phyloP scores from a whole-genome alignment of 208 protist species.

The Trichomonas gallinae region DNA sequence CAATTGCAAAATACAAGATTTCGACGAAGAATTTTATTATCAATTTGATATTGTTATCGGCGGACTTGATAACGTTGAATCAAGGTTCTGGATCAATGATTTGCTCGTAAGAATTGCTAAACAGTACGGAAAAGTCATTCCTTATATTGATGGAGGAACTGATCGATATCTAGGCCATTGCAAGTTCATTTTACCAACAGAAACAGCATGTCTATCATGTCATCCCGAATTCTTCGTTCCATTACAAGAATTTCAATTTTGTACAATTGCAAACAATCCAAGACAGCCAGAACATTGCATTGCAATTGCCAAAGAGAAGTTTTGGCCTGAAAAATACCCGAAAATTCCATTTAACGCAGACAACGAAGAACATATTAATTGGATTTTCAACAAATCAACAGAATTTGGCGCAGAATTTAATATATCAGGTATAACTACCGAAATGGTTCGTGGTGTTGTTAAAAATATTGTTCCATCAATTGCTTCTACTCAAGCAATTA shows the following conservation, averaged over 20 bases:
- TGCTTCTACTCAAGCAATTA: constrained; percentile 88
- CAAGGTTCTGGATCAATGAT: constrained; percentile 79
- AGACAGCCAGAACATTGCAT: constrained; percentile 42
- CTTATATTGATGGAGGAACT: constrained; percentile 90
- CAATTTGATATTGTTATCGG: constrained; percentile 31
- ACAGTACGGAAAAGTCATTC: constrained; percentile 57
- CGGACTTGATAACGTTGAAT: constrained; percentile 38
- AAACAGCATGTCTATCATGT: constrained; percentile 40
- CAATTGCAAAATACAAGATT: constrained; percentile 33
- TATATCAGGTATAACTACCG: constrained; percentile 67
- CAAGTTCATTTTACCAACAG: constrained; percentile 50
- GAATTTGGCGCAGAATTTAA: constrained; percentile 21
- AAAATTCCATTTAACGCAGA: constrained; percentile 51
- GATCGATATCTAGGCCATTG: constrained; percentile 72
- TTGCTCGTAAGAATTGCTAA: not conserved
- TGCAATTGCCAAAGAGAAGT: constrained; percentile 35
- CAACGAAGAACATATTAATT: constrained; percentile 66
- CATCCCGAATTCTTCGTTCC: not conserved
- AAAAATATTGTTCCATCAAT: constrained; percentile 97
- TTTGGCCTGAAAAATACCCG: not conserved
- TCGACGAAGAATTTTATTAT: constrained; percentile 28
- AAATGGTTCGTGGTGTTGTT: constrained; percentile 61
- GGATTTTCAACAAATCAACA: constrained; percentile 62
- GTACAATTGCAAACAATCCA: constrained; percentile 40
- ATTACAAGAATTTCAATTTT: constrained; percentile 22